phyloP scores from a whole-genome alignment of 164 flowering plant species.

The Brasenia schreberi region DNA sequence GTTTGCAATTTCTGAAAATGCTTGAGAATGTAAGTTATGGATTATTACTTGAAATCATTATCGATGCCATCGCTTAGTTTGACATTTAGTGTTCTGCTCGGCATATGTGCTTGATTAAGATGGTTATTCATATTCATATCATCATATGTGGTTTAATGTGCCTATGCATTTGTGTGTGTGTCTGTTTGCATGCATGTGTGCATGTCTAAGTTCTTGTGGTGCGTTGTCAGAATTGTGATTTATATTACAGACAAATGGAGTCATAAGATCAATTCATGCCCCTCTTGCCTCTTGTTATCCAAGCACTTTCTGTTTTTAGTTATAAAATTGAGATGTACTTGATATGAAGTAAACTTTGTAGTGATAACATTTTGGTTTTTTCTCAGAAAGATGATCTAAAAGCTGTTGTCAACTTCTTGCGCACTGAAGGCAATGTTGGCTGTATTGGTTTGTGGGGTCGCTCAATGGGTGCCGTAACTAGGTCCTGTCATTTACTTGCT shows the following conservation, averaged over 20 bases:
- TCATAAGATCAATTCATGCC: not conserved
- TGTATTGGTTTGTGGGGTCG: constrained; percentile 99
- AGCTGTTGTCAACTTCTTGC: constrained; percentile 70
- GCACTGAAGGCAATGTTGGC: constrained; percentile 76
- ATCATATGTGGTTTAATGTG: too few relatives aligned
- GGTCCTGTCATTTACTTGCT: constrained; percentile 27
- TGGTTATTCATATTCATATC: too few relatives aligned
- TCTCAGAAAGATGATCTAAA: constrained; percentile 92
- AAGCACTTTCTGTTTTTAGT: constrained; percentile 1
- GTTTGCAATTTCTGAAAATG: too few relatives aligned
- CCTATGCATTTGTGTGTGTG: too few relatives aligned
- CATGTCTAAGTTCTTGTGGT: too few relatives aligned
- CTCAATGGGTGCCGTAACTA: constrained; percentile 98
- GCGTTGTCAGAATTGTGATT: too few relatives aligned
- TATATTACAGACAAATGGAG: not conserved
- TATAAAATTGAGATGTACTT: not conserved
- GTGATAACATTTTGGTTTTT: constrained; percentile 1
- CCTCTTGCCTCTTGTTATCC: not conserved
- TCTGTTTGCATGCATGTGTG: too few relatives aligned
- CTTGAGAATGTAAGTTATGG: too few relatives aligned
- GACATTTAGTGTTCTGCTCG: too few relatives aligned
- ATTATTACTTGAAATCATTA: too few relatives aligned
- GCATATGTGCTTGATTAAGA: too few relatives aligned
- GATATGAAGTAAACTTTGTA: not conserved
- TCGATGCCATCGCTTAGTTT: too few relatives aligned